Percentiles rank a stretch among this genome's conserved stretches.
Conservation (phyloP, 106 monocot species). For the Amphibolis antarctica region DNA sequence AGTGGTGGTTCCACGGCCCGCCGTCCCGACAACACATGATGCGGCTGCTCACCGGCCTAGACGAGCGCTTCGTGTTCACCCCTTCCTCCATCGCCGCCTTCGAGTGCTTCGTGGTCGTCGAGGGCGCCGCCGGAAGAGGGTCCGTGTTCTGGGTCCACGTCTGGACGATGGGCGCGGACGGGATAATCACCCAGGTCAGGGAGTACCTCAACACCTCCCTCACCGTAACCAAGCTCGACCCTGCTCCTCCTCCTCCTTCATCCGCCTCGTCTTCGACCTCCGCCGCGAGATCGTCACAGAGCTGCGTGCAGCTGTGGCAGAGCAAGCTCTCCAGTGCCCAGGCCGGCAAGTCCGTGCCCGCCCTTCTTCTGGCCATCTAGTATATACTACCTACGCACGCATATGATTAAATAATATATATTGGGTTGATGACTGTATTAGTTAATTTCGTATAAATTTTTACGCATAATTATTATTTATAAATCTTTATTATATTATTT, state of each 20-base stretch:
- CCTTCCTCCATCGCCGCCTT: background rate
- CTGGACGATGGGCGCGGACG: slow-evolving; percentile 11
- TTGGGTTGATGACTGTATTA: too few species aligned
- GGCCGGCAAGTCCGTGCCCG: background rate
- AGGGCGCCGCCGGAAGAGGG: slow-evolving; percentile 14
- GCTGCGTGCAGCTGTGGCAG: slow-evolving; percentile 3
- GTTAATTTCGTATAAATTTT: too few species aligned
- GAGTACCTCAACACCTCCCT: slow-evolving; percentile 27
- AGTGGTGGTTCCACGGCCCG: slow-evolving; percentile 25
- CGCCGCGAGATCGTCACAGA: background rate
- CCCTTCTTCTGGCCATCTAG: background rate
- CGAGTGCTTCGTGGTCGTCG: slow-evolving; percentile 6
- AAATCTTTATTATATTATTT: too few species aligned
- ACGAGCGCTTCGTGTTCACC: background rate
- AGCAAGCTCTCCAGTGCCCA: background rate
- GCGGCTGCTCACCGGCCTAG: slow-evolving; percentile 4
- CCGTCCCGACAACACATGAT: slow-evolving; percentile 13
- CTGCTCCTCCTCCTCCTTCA: background rate
- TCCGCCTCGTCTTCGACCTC: background rate
- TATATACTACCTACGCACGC: too few species aligned
- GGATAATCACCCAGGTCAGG: slow-evolving; percentile 10
- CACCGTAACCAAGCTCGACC: slow-evolving; percentile 11
- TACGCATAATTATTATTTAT: too few species aligned
- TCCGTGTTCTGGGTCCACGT: slow-evolving; percentile 12
- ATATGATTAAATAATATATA: too few species aligned